These are phyloP conservation scores for Phragmites australis DNA, from an alignment of 176 grass and related monocot species.

Conservation along the genomic window DNA sequence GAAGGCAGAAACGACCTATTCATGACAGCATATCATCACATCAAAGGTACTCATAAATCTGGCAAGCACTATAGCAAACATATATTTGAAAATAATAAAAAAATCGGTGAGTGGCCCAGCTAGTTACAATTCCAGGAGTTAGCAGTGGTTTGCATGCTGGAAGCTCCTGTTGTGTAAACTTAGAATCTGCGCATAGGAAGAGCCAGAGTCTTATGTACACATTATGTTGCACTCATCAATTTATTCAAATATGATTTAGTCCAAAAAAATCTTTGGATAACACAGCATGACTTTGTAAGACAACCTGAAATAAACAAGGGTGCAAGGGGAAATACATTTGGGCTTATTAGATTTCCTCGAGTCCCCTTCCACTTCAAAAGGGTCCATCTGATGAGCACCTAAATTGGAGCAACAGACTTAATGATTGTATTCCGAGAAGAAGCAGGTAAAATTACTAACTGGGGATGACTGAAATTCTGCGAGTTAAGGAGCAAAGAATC, in stretches of 20 bases:
- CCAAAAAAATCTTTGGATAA: neutral
- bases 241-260: neutral
- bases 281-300: neutral
- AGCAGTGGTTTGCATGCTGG: conserved; percentile 93
- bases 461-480: neutral
- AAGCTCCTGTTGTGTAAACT: conserved; percentile 94
- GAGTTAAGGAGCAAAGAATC: neutral
- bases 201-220: neutral
- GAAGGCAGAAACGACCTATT: conserved; percentile 72
- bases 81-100: neutral
- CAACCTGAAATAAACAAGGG: neutral
- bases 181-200: conserved; percentile 52
- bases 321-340: conserved; percentile 48
- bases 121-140: conserved; percentile 82
- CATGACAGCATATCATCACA: neutral
- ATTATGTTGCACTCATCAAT: neutral
- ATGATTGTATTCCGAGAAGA: neutral
- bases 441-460: neutral
- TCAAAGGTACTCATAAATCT: neutral
- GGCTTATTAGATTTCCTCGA: conserved; percentile 57
- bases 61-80: neutral
- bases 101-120: neutral
- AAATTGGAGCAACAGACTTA: neutral
- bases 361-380: conserved; percentile 27
- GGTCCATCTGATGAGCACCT: conserved; percentile 43